phyloP scores from a whole-genome alignment of 176 grass and related monocot genomes.

The Otatea glauca region DNA sequence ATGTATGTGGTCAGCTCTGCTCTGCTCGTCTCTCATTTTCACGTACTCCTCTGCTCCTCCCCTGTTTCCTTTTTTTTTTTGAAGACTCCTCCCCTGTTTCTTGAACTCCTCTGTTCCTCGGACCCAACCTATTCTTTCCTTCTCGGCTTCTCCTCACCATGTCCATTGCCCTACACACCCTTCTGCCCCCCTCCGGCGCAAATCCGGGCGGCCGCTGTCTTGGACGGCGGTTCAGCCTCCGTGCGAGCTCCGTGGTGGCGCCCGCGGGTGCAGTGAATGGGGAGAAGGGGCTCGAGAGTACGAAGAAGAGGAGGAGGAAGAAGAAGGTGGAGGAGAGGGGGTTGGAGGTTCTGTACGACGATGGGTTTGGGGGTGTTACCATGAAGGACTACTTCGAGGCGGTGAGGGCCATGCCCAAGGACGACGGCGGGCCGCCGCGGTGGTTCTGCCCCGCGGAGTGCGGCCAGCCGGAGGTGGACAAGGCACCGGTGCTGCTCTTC shows the following conservation, averaged over 20 bases:
- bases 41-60: too few species aligned
- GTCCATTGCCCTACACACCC: background rate
- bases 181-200: background rate
- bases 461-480: constrained; percentile 51
- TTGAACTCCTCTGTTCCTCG: too few species aligned
- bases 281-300: background rate
- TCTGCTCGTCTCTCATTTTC: too few species aligned
- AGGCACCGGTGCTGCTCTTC: constrained; percentile 80
- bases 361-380: constrained; percentile 71
- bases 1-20: too few species aligned
- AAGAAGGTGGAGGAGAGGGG: background rate
- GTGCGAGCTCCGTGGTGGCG: background rate
- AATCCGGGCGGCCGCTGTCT: background rate
- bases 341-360: constrained; percentile 69
- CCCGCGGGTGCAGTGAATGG: background rate
- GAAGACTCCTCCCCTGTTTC: too few species aligned
- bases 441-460: constrained; percentile 91
- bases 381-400: constrained; percentile 87
- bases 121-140: too few species aligned
- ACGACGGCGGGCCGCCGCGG: constrained; percentile 77
- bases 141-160: background rate
- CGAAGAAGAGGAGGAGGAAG: background rate
- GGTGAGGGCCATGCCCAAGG: constrained; percentile 53
- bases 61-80: too few species aligned
- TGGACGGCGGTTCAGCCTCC: background rate